Evolutionary conservation across 352 stramenopile genomes (phyloP), one percentile per base, ranked within the genome.

Genomic region (Phytophthora podocarpi): DNA sequence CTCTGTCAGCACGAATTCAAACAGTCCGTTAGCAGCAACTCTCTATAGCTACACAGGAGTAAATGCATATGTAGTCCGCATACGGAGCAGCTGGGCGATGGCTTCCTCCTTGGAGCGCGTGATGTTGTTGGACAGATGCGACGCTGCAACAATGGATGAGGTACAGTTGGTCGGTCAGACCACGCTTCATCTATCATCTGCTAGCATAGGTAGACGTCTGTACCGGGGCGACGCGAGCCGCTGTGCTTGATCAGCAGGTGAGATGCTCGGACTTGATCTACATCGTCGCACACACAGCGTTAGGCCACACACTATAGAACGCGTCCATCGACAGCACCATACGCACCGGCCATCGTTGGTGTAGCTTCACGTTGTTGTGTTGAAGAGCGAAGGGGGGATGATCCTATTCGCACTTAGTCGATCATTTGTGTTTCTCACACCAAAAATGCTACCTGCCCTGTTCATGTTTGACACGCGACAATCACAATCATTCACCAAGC

Each of bases 231-330:
- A 49, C 93, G 85, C 51, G 91, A 98, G 41, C 89, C 90, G 35
- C 85, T 91, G 81, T 98, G 94, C 82, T 98, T 98, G 68, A 98
- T 96, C 9, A 99, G 89, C 67, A 98, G 74, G 72, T 99, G 96
- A 59, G 82, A 90, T 27, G 86, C 88, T 51, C 76, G 74, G 18
- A 95, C 82, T 89, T 93, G 82, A 8, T 89, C 82, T 87, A 52
- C 20, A 41, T n/a, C n/a, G n/a, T n/a, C 18, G 54, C 23, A 54
- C 15, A 59, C 31, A 59, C 16, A 57, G 13, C 20, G 20, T 47
- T 43, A 64, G 21, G 26, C 24, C 23, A 49, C 36, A 34, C 5
- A 42, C 13, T 21, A 15, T 20, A 10, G 42, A 18, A 41, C 20
- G 15, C 18, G 11, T 32, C 20, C 13, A 46, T 34, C 4, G 30